These are phyloP conservation scores for Cyclotella baltica DNA, from an alignment of 108 stramenopile genomes.

Conservation along the genomic window DNA sequence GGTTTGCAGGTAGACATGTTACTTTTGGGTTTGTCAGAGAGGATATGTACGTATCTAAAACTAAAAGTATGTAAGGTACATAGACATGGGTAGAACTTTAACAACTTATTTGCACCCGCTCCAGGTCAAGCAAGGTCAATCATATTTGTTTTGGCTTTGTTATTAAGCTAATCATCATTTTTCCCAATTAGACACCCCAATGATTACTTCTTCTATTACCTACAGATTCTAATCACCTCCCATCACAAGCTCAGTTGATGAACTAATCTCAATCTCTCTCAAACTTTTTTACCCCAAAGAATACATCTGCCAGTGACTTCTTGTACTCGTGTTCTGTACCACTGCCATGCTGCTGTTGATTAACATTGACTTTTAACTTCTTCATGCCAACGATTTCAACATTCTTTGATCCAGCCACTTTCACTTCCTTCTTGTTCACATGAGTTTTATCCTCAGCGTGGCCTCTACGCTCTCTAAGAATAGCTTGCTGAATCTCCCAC, in stretches of 20 bases:
- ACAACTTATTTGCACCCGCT: too few species aligned
- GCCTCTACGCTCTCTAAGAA: constrained; percentile 9
- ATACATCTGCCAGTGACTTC: constrained; percentile 1
- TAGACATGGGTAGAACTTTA: too few species aligned
- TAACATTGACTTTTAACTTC: background rate
- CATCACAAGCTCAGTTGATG: background rate
- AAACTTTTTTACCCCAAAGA: constrained; percentile 15
- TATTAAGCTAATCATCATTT: background rate
- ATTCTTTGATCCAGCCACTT: background rate
- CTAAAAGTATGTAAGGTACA: too few species aligned
- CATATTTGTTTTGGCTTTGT: too few species aligned
- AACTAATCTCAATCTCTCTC: background rate
- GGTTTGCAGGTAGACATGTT: too few species aligned
- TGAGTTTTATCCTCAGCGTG: background rate
- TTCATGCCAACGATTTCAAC: constrained; percentile 10
- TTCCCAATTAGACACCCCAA: too few species aligned
- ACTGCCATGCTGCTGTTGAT: background rate
- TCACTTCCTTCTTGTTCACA: background rate
- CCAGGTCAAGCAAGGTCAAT: background rate
- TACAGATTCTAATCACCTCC: background rate
- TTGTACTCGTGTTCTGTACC: background rate
- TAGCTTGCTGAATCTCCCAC: constrained; percentile 17
- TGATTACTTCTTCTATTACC: background rate
- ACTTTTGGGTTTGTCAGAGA: too few species aligned
- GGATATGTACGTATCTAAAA: too few species aligned